Evolutionary conservation across 768 basidiomycete genomes (phyloP).

Genomic region (Kwoniella bestiolae): DNA sequence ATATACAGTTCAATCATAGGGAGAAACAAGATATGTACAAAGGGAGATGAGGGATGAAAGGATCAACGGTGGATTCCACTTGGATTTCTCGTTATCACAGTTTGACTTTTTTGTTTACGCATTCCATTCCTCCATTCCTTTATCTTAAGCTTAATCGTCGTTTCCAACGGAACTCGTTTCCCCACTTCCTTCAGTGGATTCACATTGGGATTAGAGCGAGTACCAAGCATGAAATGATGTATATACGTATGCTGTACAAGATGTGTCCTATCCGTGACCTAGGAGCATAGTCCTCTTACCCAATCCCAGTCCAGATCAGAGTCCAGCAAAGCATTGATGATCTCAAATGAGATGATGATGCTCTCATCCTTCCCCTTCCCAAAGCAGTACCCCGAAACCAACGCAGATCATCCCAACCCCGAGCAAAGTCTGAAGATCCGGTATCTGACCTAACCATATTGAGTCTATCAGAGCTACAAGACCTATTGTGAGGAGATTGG

Average conservation of each 20-base stretch:
- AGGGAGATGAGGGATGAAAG: neutral
- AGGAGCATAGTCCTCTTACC: neutral
- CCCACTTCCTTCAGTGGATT: no score
- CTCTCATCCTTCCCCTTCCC: slow-evolving; percentile 51
- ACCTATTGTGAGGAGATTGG: slow-evolving; percentile 91
- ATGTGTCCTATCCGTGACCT: neutral
- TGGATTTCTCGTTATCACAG: neutral
- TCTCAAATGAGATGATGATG: no score
- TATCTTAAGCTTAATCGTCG: neutral
- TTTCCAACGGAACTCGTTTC: neutral
- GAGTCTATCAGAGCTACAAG: slow-evolving; percentile 81
- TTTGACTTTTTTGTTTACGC: neutral
- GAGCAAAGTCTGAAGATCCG: slow-evolving; percentile 73
- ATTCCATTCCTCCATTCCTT: neutral
- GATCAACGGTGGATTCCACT: neutral
- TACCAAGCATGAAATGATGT: neutral
- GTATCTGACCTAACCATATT: slow-evolving; percentile 67
- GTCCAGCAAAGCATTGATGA: no score
- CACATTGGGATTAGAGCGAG: no score
- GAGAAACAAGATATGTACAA: neutral
- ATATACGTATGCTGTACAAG: neutral
- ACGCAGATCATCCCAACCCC: slow-evolving; percentile 79
- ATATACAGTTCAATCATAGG: no score
- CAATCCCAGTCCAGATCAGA: neutral
- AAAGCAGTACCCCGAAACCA: slow-evolving; percentile 75